Evolutionary conservation across 371 early-diverging fungal genomes (phyloP).

Genomic region (Cokeromyces recurvatus): DNA sequence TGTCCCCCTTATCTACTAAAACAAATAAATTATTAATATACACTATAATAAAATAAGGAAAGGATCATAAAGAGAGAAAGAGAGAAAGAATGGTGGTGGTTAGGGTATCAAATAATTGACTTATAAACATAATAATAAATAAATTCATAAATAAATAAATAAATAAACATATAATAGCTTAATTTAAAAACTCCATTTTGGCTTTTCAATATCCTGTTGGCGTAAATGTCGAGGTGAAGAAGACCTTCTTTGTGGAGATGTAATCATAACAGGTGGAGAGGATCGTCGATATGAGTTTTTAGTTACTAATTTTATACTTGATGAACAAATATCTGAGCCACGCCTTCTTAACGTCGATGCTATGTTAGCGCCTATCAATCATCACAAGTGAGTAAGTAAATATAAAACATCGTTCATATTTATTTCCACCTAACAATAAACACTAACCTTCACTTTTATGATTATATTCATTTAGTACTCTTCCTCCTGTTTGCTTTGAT

Average conservation of each 20-base stretch:
- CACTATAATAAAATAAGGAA: too few relatives aligned
- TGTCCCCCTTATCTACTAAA: too few relatives aligned
- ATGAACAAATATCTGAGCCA: conserved; percentile 9
- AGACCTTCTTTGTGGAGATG: conserved; percentile 3
- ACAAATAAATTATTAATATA: too few relatives aligned
- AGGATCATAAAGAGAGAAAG: too few relatives aligned
- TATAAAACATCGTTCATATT: background rate
- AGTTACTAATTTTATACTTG: conserved; percentile 12
- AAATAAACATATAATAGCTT: too few relatives aligned
- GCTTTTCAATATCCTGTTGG: too few relatives aligned
- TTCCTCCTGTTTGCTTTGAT: conserved; percentile 21
- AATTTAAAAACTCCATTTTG: conserved; percentile 26
- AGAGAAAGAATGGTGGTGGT: too few relatives aligned
- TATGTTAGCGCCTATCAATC: background rate
- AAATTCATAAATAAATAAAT: too few relatives aligned
- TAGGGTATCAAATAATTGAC: too few relatives aligned
- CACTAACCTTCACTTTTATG: conserved; percentile 6
- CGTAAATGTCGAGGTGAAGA: conserved; percentile 13
- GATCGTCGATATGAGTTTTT: conserved; percentile 18
- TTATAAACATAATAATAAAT: too few relatives aligned
- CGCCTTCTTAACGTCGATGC: conserved; percentile 1
- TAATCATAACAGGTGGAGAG: conserved; percentile 18
- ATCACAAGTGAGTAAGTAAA: background rate
- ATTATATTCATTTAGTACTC: conserved; percentile 14
- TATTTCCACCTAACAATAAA: too few relatives aligned